phyloP scores from a whole-genome alignment of 768 basidiomycete species.

The Lanmaoa pseudosensibilis region DNA sequence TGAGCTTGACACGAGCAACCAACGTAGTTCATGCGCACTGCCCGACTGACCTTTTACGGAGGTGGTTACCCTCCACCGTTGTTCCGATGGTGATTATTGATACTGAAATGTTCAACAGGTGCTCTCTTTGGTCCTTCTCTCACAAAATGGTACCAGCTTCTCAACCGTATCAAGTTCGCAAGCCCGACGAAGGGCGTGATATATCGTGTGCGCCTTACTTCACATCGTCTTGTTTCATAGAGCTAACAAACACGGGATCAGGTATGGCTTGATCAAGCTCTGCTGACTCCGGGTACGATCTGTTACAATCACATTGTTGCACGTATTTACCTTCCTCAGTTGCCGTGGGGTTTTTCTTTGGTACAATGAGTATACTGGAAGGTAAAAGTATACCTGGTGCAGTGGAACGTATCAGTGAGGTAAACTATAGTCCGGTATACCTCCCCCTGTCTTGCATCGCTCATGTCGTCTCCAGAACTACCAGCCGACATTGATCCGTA shows the following conservation, averaged over 20 bases:
- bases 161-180: slow-evolving; percentile 70
- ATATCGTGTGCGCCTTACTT: slow-evolving; percentile 51
- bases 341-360: slow-evolving; percentile 59
- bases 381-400: slow-evolving; percentile 60
- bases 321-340: slow-evolving; percentile 26
- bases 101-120: slow-evolving; percentile 36
- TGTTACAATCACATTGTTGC: slow-evolving; percentile 4
- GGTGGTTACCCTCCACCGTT: slow-evolving; percentile 38
- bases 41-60: slow-evolving; percentile 70
- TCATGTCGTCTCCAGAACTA: slow-evolving; percentile 51
- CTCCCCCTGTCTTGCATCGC: not conserved
- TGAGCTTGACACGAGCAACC: not conserved
- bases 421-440: slow-evolving; percentile 7
- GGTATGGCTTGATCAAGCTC: slow-evolving; percentile 82
- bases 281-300: slow-evolving; percentile 64
- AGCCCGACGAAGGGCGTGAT: slow-evolving; percentile 57
- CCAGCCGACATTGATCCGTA: slow-evolving; percentile 68
- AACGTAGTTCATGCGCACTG: slow-evolving; percentile 55
- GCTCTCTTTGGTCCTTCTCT: slow-evolving; percentile 78
- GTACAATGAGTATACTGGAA: slow-evolving; percentile 78
- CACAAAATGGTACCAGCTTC: slow-evolving; percentile 77
- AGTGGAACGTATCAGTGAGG: slow-evolving; percentile 45
- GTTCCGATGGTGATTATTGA: not conserved
- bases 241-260: slow-evolving; percentile 25
- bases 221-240: not conserved